Conservation (phyloP, 768 basidiomycete species). For the Pleurotus eryngii region DNA sequence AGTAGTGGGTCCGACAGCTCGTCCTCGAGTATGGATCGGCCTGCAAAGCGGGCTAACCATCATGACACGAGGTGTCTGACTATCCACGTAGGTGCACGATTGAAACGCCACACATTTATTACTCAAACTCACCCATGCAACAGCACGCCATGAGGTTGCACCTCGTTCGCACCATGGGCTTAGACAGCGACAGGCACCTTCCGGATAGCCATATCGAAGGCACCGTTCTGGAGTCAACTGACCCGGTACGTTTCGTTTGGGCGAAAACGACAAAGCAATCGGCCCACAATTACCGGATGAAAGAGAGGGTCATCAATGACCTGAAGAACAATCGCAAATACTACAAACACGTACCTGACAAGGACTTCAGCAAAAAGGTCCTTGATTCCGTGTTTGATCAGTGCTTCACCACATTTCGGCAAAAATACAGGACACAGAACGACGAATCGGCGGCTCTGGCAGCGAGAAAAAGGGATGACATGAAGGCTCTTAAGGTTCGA, state of each 20-base stretch:
- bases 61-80: conserved; percentile 66
- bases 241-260: conserved; percentile 78
- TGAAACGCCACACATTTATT: neutral
- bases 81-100: conserved; percentile 48
- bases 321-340: conserved; percentile 50
- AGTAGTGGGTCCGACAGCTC: conserved; percentile 34
- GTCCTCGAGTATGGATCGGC: conserved; percentile 26
- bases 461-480: conserved; percentile 52
- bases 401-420: conserved; percentile 62
- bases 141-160: conserved; percentile 74
- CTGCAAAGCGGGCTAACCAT: conserved; percentile 47
- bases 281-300: conserved; percentile 71
- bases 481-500: conserved; percentile 60
- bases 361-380: conserved; percentile 60
- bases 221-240: conserved; percentile 33
- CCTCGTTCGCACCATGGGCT: conserved; percentile 54
- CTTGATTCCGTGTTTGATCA: conserved; percentile 68
- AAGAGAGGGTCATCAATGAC: conserved; percentile 56
- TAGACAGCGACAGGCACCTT: conserved; percentile 52
- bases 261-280: conserved; percentile 75
- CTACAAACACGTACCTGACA: conserved; percentile 63
- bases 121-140: neutral
- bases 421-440: conserved; percentile 61
- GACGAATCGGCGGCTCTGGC: conserved; percentile 42
- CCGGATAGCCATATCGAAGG: conserved; percentile 65